A percentile compares a stretch with the other conserved stretches of the same genome.
These are phyloP conservation scores for Sarocladium brachiariae DNA, from an alignment of 2,329 filamentous ascomycete genomes.

Conservation along the genomic window DNA sequence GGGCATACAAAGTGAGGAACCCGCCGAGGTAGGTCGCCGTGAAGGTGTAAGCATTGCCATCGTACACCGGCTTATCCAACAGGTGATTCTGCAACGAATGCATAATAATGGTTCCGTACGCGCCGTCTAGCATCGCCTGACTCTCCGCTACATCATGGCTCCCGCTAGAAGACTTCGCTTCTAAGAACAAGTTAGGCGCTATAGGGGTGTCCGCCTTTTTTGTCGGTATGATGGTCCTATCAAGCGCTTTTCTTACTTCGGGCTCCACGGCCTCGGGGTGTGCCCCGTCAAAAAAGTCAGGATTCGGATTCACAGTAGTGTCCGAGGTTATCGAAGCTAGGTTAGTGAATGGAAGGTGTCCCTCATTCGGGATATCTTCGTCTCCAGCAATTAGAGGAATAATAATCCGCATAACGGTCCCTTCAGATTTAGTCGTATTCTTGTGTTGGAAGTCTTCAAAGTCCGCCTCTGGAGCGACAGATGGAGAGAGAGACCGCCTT, in stretches of 20 bases:
- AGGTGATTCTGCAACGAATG: background rate
- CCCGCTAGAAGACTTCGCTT: background rate
- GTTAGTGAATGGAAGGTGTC: background rate
- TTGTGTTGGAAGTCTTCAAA: no score
- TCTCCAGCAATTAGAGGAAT: background rate
- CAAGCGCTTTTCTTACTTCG: background rate
- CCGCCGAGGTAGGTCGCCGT: slow-evolving; percentile 2
- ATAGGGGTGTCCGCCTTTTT: background rate
- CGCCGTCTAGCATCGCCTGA: slow-evolving; percentile 1
- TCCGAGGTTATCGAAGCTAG: background rate
- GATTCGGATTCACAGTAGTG: background rate
- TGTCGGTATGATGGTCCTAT: background rate
- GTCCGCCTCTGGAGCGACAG: no score
- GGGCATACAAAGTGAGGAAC: background rate
- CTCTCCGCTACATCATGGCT: background rate
- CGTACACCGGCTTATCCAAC: background rate
- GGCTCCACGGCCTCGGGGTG: background rate
- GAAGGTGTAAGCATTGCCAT: slow-evolving; percentile 2
- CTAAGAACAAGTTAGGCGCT: background rate
- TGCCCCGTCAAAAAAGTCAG: background rate
- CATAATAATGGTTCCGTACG: background rate
- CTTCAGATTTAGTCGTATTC: no score
- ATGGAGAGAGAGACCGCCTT: no score
- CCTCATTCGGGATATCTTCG: background rate
- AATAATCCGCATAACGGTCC: background rate